A percentile compares a stretch with the other conserved stretches of the same genome.
Evolutionary conservation across 2,329 filamentous ascomycete genomes (phyloP).

Genomic region (Drechslerella dactyloides): DNA sequence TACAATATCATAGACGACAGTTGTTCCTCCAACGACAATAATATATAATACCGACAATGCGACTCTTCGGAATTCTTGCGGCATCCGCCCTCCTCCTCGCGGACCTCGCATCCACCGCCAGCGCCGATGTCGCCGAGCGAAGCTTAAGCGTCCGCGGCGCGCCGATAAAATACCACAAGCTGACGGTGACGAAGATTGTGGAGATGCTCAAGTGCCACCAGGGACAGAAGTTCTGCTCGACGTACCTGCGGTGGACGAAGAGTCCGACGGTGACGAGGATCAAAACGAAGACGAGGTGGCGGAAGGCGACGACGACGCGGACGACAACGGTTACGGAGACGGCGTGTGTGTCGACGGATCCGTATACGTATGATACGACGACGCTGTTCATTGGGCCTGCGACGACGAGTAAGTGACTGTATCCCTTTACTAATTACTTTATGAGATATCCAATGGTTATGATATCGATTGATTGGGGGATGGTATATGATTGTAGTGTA

Average conservation of each 20-base stretch:
- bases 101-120: not conserved
- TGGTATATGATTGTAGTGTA: not conserved
- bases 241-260: slow-evolving; percentile 6
- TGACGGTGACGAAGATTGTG: not conserved
- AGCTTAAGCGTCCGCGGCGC: not conserved
- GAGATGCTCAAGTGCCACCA: not conserved
- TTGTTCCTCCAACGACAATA: no score
- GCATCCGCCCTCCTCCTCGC: not conserved
- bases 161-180: not conserved
- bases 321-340: slow-evolving; percentile 1
- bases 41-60: not conserved
- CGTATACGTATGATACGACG: slow-evolving; percentile 39
- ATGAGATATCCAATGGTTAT: not conserved
- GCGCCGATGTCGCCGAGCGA: not conserved
- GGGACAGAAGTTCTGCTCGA: not conserved
- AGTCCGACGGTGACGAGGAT: slow-evolving; percentile 9
- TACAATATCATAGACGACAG: not conserved
- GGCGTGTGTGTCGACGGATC: slow-evolving; percentile 15
- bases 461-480: not conserved
- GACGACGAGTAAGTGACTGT: slow-evolving; percentile 20
- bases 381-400: slow-evolving; percentile 28
- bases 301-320: not conserved
- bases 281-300: slow-evolving; percentile 10
- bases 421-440: not conserved
- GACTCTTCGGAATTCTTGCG: not conserved